Base-by-base conservation (phyloP, 495 filamentous ascomycete species). In the Penicillium chermesinum region DNA sequence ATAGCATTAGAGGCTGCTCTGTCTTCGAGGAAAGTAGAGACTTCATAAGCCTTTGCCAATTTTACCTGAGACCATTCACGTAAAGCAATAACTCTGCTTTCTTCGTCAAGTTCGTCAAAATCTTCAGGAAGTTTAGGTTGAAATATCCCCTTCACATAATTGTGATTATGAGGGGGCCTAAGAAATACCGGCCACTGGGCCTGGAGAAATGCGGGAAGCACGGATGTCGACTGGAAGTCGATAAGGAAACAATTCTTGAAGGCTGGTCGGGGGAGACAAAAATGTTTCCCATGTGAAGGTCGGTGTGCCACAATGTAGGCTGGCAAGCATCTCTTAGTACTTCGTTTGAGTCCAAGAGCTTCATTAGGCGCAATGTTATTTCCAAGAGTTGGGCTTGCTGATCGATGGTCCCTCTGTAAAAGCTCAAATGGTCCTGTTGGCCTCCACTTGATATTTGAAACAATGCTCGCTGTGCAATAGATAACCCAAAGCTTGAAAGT, bases 1-100 rank as follows among this genome's bases (percentile, higher is more conserved):
- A 64, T 59, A 14, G 63, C 63, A 41, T 55, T 49, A 39, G n/a
- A 37, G 35, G 6, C 35, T 17, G 12, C 13, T 37, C 35, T 37
- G 14, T 37, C 14, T 4, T 37, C 14, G 6, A 37, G 14, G 14
- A 37, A 37, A 37, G 35, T 4, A 6, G 35, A 5, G 14, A 37
- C 35, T 13, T 37, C 35, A 37, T 37, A n/a, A n/a, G 35, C 35
- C 15, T 37, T 37, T 17, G 35, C 15, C 35, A n/a, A 37, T 4
- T 6, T 37, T 4, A 13, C 35, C 35, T 37, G 6, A 5, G 4
- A 4, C 10, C 10, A 5, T 10, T 30, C 10, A 10, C 10, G 25
- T 30, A 30, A 30, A 5, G 25, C 25, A 30, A 30, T 30, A n/a
- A n/a, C n/a, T n/a, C n/a, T n/a, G n/a, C n/a, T n/a, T 10, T 30